phyloP scores from a whole-genome alignment of 192 early-diverging fungal genomes.

The Umbelopsis isabellina region DNA sequence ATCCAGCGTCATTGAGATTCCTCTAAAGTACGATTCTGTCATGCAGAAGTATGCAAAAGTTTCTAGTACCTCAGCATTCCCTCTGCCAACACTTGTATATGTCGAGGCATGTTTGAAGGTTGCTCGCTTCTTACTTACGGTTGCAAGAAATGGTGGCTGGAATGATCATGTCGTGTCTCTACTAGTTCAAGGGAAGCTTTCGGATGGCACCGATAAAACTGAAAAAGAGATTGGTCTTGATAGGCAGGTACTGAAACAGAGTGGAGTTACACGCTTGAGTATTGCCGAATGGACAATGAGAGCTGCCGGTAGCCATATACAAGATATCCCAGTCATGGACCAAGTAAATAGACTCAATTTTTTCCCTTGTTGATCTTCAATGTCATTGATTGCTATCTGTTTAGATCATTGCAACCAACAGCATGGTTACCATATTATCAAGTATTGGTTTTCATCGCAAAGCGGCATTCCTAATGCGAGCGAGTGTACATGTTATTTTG shows the following conservation, averaged over 20 bases:
- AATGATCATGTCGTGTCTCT: slow-evolving; percentile 39
- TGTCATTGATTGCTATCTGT: neutral
- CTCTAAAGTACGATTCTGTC: slow-evolving; percentile 70
- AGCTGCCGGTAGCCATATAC: slow-evolving; percentile 51
- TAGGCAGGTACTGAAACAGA: slow-evolving; percentile 29
- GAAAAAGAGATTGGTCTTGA: slow-evolving; percentile 40
- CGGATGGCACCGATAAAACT: neutral
- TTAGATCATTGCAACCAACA: slow-evolving; percentile 37
- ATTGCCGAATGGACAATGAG: slow-evolving; percentile 68
- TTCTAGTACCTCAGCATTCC: slow-evolving; percentile 40
- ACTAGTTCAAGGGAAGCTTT: slow-evolving; percentile 37
- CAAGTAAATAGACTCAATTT: slow-evolving; percentile 46
- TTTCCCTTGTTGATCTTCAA: neutral
- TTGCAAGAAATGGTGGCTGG: slow-evolving; percentile 46
- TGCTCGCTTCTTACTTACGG: slow-evolving; percentile 60
- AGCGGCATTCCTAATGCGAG: slow-evolving; percentile 36
- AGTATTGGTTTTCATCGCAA: slow-evolving; percentile 39
- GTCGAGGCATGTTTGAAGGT: slow-evolving; percentile 71
- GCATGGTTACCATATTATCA: slow-evolving; percentile 34
- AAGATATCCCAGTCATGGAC: slow-evolving; percentile 60
- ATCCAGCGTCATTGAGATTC: slow-evolving; percentile 56
- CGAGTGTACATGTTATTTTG: slow-evolving; percentile 34
- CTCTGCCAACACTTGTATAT: slow-evolving; percentile 61
- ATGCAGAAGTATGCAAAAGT: slow-evolving; percentile 66
- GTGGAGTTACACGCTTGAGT: slow-evolving; percentile 52